These are phyloP conservation scores for Lipomyces oligophaga DNA, from an alignment of 805 yeast genomes.

Conservation along the genomic window DNA sequence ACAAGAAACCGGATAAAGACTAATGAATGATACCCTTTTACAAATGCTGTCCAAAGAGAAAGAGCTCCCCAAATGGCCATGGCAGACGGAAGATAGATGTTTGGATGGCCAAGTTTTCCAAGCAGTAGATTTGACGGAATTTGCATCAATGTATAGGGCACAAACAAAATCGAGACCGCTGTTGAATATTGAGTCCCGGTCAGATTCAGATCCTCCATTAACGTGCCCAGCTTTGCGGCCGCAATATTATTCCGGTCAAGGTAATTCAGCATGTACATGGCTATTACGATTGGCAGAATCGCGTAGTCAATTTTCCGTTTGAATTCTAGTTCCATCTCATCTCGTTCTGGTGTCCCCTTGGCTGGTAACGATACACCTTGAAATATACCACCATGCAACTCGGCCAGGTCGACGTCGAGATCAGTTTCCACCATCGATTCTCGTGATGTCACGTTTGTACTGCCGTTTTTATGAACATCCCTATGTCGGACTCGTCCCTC, in stretches of 20 bases:
- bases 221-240: slow-evolving; percentile 46
- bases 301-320: slow-evolving; percentile 48
- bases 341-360: slow-evolving; percentile 42
- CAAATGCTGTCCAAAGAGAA: slow-evolving; percentile 48
- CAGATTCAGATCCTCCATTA: slow-evolving; percentile 43
- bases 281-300: slow-evolving; percentile 49
- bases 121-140: slow-evolving; percentile 50
- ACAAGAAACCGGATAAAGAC: slow-evolving; percentile 45
- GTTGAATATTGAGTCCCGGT: slow-evolving; percentile 44
- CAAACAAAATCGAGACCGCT: slow-evolving; percentile 48
- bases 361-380: slow-evolving; percentile 29
- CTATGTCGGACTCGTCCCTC: no score
- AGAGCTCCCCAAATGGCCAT: slow-evolving; percentile 49
- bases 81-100: slow-evolving; percentile 47
- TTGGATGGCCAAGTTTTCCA: slow-evolving; percentile 49
- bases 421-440: no score
- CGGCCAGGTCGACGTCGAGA: slow-evolving; percentile 11
- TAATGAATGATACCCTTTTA: slow-evolving; percentile 45
- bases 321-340: slow-evolving; percentile 41
- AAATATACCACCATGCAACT: slow-evolving; percentile 22
- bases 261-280: slow-evolving; percentile 50
- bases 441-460: no score
- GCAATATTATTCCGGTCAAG: slow-evolving; percentile 49
- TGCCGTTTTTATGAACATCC: no score
- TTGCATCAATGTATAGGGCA: slow-evolving; percentile 49